Base-by-base conservation (phyloP, 2,329 filamentous ascomycete genomes). In the Aureobasidium sp. region DNA sequence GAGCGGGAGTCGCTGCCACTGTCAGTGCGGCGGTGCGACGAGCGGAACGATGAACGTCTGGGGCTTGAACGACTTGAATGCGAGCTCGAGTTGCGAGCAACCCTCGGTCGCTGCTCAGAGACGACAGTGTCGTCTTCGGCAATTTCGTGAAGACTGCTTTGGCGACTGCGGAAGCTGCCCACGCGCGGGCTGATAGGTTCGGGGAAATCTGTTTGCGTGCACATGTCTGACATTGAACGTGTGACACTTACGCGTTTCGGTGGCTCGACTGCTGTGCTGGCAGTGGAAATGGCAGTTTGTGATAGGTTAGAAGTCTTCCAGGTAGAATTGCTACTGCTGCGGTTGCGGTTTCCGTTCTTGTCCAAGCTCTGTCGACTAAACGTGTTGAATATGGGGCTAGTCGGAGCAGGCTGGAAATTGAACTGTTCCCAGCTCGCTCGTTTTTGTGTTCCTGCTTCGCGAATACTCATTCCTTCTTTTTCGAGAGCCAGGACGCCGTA, bases 401-500 rank as follows among this genome's bases (percentile, higher is more conserved):
- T 84, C 1, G 90, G 88, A 58, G 82, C 85, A 3, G 90, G 89
- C 67, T 86, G 86, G 74, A 90, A 94, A 70, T 93, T 90, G 72
- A 97, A 95, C 67, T 88, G 84, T 63, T 87, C 90, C 77, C 87
- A 91, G 27, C 84, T 80, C 2, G 91, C 90, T 61, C 90, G 81
- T 60, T 84, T 80, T 55, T 86, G 84, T 2, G 87, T 88, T 37
- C 91, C 91, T n/a, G 92, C 92, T 76, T 97, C 92, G 58, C 89
- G 84, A 67, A 97, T 94, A 68, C 93, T 90, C 62, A 97, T 78
- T 2, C 93, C 93, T 64, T 91, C 89, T 78, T 91, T 87, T 71
- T 96, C 91, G n/a, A 97, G 77, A 8, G 93, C 92, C 66, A 92
- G 83, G 29, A 97, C 89, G 27, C 93, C 93, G 70, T 90, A 97